Base-by-base conservation (phyloP, 371 early-diverging fungal species). In the Phascolomyces articulosus region DNA sequence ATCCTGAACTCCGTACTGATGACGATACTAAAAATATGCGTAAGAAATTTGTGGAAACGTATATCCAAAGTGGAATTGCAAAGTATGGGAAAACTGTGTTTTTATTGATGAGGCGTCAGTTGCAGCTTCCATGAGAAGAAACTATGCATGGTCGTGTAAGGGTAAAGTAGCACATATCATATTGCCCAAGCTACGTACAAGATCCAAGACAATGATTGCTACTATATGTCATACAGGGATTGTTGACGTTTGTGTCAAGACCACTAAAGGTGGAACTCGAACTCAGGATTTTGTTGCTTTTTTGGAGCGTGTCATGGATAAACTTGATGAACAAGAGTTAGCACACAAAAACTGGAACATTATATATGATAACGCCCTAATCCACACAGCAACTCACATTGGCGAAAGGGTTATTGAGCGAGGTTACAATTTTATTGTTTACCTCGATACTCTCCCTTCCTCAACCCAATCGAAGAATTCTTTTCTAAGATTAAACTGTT, bases 401-500 rank as follows among this genome's bases (percentile, higher is more conserved):
- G 20, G 58, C 6, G 31, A 21, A 16, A 11, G 16, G 4, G 21
- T 58, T n/a, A 38, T 1, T 38, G 41, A 47, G 34, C 60, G 66
- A 26, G 67, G 67, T 2, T 67, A 62, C 53, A 28, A 29, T 11
- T 51, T 55, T 38, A 40, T 58, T 13, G 48, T 24, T 58, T 67
- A 4, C 67, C 62, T 1, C 62, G 61, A 21, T 67, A 62, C 16
- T 62, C 67, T 21, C 67, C 67, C 2, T 55, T 55, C 4, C 67
- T 62, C 16, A 67, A 67, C 26, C 67, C 64, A 18, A 64, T 64
- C 20, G 64, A 64, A n/a, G 40, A 64, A 41, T 64, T 64, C 24
- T 64, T 53, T 27, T 53, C 53, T 13, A 53, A 53, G 16, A 24
- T 53, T 28, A 53, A 28, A 48, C 40, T 51, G 31, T 58, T 23